phyloP scores from a whole-genome alignment of 1,284 basidiomycete species.

The Cerioporus squamosus region DNA sequence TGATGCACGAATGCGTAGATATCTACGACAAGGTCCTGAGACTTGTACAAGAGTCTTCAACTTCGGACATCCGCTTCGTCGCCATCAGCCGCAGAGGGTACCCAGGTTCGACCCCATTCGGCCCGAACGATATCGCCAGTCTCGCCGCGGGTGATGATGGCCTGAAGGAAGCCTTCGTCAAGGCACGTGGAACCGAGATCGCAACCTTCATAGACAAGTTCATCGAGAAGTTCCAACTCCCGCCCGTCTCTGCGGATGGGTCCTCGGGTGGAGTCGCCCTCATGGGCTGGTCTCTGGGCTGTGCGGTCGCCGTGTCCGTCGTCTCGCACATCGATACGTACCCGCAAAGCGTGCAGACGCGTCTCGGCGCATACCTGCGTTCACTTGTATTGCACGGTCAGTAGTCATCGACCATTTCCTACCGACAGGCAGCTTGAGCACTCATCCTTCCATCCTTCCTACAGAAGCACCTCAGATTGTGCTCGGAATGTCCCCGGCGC shows the following conservation, averaged over 20 bases:
- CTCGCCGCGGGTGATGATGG: slow-evolving; percentile 30
- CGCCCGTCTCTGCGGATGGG: slow-evolving; percentile 31
- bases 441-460: background rate
- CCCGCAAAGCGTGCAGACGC: slow-evolving; percentile 19
- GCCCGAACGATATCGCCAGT: slow-evolving; percentile 24
- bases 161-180: slow-evolving; percentile 25
- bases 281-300: slow-evolving; percentile 44
- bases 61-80: slow-evolving; percentile 30
- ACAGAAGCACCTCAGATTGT: slow-evolving; percentile 33
- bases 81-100: slow-evolving; percentile 28
- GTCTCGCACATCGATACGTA: slow-evolving; percentile 32
- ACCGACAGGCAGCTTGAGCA: too few species aligned
- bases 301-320: slow-evolving; percentile 28
- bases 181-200: slow-evolving; percentile 36
- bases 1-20: background rate
- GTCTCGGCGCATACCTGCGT: slow-evolving; percentile 30
- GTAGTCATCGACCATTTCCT: background rate
- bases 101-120: slow-evolving; percentile 20
- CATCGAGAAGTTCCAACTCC: slow-evolving; percentile 33
- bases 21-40: slow-evolving; percentile 22
- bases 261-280: slow-evolving; percentile 38
- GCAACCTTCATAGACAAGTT: slow-evolving; percentile 38
- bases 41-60: slow-evolving; percentile 13
- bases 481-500: slow-evolving; percentile 27
- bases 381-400: slow-evolving; percentile 37